Percentiles rank a stretch among this genome's conserved stretches.
phyloP scores from a whole-genome alignment of 139 green algal species.

The Closterium sp. region DNA sequence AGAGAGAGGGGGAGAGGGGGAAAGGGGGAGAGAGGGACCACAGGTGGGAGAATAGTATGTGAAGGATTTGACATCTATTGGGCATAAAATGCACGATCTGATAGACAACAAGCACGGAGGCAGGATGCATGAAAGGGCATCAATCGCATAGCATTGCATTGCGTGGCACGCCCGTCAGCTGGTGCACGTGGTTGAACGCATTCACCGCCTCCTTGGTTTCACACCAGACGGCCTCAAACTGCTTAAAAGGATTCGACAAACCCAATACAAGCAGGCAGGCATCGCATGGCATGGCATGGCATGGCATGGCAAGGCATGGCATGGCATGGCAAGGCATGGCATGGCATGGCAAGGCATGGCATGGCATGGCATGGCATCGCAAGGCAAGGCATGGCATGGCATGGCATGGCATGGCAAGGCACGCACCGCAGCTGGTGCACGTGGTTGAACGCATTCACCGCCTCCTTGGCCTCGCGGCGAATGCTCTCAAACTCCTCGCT shows the following conservation, averaged over 20 bases:
- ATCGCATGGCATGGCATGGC: not conserved
- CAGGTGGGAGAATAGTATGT: too few species aligned
- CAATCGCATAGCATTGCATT: not conserved
- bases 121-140: too few species aligned
- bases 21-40: not conserved
- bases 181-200: not conserved
- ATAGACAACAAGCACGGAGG: too few species aligned
- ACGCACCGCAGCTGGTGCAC: slow-evolving; percentile 54
- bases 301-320: not conserved
- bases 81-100: too few species aligned
- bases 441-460: slow-evolving; percentile 68
- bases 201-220: not conserved
- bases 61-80: too few species aligned
- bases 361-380: not conserved
- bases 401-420: not conserved
- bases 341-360: not conserved
- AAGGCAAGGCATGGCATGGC: not conserved
- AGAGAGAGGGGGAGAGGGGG: not conserved
- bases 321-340: not conserved
- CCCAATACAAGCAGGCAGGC: too few species aligned
- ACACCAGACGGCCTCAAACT: not conserved
- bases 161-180: not conserved
- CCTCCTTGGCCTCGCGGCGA: slow-evolving; percentile 55
- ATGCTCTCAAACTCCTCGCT: slow-evolving; percentile 71
- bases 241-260: not conserved